These are phyloP conservation scores for Cytospora mali DNA, from an alignment of 2,329 filamentous ascomycete genomes.

Conservation along the genomic window DNA sequence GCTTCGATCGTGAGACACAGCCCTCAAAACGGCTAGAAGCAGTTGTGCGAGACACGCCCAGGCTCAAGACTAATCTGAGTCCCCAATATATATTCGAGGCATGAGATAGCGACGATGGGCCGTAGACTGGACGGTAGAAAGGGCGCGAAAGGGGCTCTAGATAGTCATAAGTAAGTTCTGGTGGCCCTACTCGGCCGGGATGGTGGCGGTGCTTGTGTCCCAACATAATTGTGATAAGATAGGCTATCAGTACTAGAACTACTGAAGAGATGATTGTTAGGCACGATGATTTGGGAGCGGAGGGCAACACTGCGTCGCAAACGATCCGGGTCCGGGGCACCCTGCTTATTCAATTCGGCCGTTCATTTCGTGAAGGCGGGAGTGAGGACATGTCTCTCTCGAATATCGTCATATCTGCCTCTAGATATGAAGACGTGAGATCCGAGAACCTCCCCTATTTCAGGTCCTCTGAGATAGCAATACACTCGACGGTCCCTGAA, in stretches of 20 bases:
- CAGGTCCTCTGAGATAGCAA: background rate
- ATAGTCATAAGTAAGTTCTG: background rate
- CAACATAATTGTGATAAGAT: background rate
- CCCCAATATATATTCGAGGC: background rate
- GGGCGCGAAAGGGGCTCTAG: background rate
- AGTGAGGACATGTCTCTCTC: background rate
- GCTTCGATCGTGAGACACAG: background rate
- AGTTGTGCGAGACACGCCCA: background rate
- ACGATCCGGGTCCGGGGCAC: background rate
- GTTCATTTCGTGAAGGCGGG: constrained; percentile 8
- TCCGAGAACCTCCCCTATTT: background rate
- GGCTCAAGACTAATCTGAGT: background rate
- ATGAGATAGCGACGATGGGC: background rate
- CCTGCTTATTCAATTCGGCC: background rate
- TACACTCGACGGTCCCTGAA: constrained; percentile 1
- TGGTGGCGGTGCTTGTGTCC: background rate
- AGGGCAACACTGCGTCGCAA: too few relatives aligned
- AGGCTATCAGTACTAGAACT: background rate
- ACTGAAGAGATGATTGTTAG: background rate
- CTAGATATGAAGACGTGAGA: background rate
- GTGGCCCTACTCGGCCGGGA: background rate
- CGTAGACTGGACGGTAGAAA: background rate
- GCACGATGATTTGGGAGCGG: background rate
- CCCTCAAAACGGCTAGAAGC: background rate
- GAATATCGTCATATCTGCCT: constrained; percentile 1